Base-by-base conservation (phyloP, 2,329 filamentous ascomycete species). In the Diaporthe sp. region DNA sequence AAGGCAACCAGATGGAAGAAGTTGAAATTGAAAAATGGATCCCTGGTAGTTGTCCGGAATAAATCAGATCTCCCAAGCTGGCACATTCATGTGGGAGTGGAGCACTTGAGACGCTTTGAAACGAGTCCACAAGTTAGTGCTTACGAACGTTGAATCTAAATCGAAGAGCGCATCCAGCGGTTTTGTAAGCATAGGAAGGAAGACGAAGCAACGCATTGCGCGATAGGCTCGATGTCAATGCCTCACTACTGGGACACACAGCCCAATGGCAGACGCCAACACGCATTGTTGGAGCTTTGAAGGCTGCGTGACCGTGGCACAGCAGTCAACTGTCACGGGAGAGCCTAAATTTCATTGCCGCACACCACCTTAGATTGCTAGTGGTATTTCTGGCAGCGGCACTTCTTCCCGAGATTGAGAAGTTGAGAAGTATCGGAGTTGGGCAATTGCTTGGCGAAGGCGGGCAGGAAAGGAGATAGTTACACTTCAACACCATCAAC, bases 101-200 rank as follows among this genome's bases (percentile, higher is more conserved):
- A 39, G 37, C 49, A 68, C 13, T 7, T 53, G n/a, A 39, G n/a
- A 42, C 28, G 7, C 13, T 20, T 39, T 53, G 65, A 25, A 53
- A 53, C 65, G n/a, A 39, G 22, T 39, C 4, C 42, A n/a, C 3
- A n/a, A 51, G 8, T 51, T 68, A 68, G 65, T 68, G 65, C 65
- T 68, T 68, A 68, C n/a, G 31, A 47, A 53, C 47, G 47, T 39
- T 53, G 47, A 9, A 28, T 68, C 22, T 22, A 15, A 20, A 68
- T 17, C 28, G 4, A 22, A 39, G n/a, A 17, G 13, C 31, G 3
- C 22, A 53, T 53, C 22, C 31, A 13, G 47, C 47, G 47, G 31
- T 68, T 28, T 15, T 13, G 31, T 31, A 37, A 39, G 31, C 12
- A 53, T n/a, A 8, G 12, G 28, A 28, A 37, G 31, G 31, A 20